These are phyloP conservation scores for Leishmania major DNA, from an alignment of 208 protist genomes.

Conservation along the genomic window DNA sequence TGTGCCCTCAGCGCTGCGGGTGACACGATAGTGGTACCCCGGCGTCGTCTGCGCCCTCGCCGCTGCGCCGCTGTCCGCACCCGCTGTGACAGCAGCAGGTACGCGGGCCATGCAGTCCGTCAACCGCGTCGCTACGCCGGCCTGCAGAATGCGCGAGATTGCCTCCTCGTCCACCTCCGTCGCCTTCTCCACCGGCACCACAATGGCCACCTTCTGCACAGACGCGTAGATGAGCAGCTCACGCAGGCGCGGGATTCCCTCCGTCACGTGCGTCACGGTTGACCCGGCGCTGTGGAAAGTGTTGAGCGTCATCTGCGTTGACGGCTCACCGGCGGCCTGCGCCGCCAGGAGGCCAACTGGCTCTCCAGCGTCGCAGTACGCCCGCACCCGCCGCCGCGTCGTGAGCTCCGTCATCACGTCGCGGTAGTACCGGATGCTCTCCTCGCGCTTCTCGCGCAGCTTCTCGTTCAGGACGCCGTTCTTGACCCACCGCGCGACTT, in stretches of 20 bases:
- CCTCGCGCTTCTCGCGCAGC: slow-evolving; percentile 58
- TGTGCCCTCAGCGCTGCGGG: slow-evolving; percentile 40
- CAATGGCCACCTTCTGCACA: slow-evolving; percentile 82
- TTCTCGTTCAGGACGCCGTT: slow-evolving; percentile 53
- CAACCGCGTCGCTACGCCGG: slow-evolving; percentile 57
- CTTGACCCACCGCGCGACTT: slow-evolving; percentile 72
- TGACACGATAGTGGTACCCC: slow-evolving; percentile 74
- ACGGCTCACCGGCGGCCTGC: slow-evolving; percentile 99
- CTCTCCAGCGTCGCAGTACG: slow-evolving; percentile 94
- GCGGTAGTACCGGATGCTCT: slow-evolving; percentile 63
- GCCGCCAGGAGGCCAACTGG: slow-evolving; percentile 97
- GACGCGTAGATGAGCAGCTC: slow-evolving; percentile 99
- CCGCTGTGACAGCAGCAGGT: not conserved
- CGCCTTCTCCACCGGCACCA: slow-evolving; percentile 85
- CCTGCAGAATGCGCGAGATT: slow-evolving; percentile 58
- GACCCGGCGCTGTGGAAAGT: slow-evolving; percentile 99
- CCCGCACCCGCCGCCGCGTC: slow-evolving; percentile 47
- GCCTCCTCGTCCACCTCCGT: slow-evolving; percentile 61
- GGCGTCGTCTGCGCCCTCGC: slow-evolving; percentile 4
- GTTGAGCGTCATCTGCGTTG: slow-evolving; percentile 99
- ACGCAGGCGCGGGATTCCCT: slow-evolving; percentile 99
- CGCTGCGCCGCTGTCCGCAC: not conserved
- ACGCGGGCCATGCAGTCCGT: slow-evolving; percentile 70
- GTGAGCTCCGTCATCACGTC: slow-evolving; percentile 69
- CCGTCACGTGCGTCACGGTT: slow-evolving; percentile 99